Percentiles rank a stretch among this genome's conserved stretches.
phyloP scores from a whole-genome alignment of 306 rosid species.

The Alnus glutinosa region DNA sequence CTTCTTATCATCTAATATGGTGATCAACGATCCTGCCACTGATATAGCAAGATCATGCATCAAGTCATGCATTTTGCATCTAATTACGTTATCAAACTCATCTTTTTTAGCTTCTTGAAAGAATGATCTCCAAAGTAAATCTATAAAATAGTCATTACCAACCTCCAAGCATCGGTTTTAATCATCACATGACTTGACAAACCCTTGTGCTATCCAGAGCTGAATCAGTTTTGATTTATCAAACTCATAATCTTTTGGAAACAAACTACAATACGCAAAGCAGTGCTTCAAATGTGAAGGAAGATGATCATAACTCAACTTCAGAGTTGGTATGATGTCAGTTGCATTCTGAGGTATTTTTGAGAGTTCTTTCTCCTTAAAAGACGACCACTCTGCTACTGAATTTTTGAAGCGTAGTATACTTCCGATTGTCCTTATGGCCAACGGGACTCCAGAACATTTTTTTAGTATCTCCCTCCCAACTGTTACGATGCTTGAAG shows the following conservation, averaged over 20 bases:
- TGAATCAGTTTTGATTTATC: neutral
- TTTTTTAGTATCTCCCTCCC: too few species aligned
- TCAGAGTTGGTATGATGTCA: neutral
- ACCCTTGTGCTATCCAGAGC: slow-evolving; percentile 29
- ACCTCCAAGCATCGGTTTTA: neutral
- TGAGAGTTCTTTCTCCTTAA: neutral
- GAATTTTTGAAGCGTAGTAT: neutral
- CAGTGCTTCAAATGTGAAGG: slow-evolving; percentile 2
- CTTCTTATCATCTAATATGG: neutral
- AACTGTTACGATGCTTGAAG: too few species aligned
- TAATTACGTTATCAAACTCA: neutral
- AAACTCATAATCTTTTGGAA: neutral
- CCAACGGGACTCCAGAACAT: slow-evolving; percentile 6
- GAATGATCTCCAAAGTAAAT: slow-evolving; percentile 8
- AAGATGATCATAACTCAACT: neutral
- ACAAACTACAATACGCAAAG: slow-evolving; percentile 8
- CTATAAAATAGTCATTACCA: slow-evolving; percentile 8
- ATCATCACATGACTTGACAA: neutral
- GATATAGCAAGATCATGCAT: slow-evolving; percentile 2
- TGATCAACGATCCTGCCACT: neutral
- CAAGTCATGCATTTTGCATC: slow-evolving; percentile 16
- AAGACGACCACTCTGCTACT: neutral
- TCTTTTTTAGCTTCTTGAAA: neutral
- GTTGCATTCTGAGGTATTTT: too few species aligned
- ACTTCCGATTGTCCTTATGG: slow-evolving; percentile 18